Evolutionary conservation across 129 eudicot species (phyloP).

Genomic region (Calendula officinalis): DNA sequence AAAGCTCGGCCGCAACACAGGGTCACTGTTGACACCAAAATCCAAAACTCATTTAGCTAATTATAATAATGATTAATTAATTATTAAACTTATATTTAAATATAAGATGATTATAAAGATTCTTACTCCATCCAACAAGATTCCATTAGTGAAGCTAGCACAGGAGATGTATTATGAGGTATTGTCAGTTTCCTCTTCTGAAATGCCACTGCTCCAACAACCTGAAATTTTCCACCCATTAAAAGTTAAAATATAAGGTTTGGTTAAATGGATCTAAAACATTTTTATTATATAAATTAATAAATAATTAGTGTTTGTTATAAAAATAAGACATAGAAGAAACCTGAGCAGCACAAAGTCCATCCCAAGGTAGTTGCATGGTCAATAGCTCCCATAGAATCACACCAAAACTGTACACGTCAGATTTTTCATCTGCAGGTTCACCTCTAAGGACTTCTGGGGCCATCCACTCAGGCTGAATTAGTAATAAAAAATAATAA

Average conservation of each 20-base stretch:
- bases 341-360: slow-evolving; percentile 72
- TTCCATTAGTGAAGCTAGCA: slow-evolving; percentile 59
- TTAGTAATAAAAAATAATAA: slow-evolving; percentile 19
- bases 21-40: slow-evolving; percentile 43
- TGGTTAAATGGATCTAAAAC: neutral
- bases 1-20: slow-evolving; percentile 53
- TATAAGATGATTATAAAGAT: neutral
- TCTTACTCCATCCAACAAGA: slow-evolving; percentile 83
- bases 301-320: too few relatives aligned
- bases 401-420: slow-evolving; percentile 76
- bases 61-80: neutral
- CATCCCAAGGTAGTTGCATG: slow-evolving; percentile 77
- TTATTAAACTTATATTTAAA: neutral
- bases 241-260: neutral
- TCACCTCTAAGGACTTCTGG: slow-evolving; percentile 79
- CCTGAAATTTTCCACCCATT: slow-evolving; percentile 32
- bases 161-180: slow-evolving; percentile 52
- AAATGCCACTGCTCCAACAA: slow-evolving; percentile 85
- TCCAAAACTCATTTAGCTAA: neutral
- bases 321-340: neutral
- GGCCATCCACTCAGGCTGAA: slow-evolving; percentile 93
- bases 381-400: slow-evolving; percentile 79
- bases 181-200: slow-evolving; percentile 63
- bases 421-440: slow-evolving; percentile 75
- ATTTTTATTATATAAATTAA: too few relatives aligned